Conservation (phyloP, 345 rosid genomes). For the Arabidopsis arenosa region DNA sequence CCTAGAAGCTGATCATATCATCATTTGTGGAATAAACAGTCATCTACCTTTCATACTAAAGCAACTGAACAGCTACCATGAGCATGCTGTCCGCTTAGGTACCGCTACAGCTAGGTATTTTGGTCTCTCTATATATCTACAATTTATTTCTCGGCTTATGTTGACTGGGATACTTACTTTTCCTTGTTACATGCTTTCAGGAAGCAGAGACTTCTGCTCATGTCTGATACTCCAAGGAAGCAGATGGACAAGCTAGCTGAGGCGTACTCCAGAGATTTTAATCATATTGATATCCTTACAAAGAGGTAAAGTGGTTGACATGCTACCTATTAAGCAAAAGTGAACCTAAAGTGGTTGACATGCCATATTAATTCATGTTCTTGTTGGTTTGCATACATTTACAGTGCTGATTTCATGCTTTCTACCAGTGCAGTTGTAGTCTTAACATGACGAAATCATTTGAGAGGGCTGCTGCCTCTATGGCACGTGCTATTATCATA, state of each 20-base stretch:
- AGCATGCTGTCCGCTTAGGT: constrained; percentile 88
- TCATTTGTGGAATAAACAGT: constrained; percentile 87
- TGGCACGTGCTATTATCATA: constrained; percentile 89
- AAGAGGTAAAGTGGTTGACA: constrained; percentile 63
- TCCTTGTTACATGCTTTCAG: constrained; percentile 49
- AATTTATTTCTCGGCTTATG: constrained; percentile 15
- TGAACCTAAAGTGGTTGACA: constrained; percentile 6
- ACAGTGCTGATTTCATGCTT: constrained; percentile 36
- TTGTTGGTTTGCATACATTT: constrained; percentile 2
- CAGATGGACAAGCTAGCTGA: constrained; percentile 91
- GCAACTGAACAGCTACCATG: constrained; percentile 92
- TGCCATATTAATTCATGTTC: not conserved
- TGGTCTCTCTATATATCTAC: constrained; percentile 24
- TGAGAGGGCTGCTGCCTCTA: constrained; percentile 85
- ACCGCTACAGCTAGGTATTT: constrained; percentile 89
- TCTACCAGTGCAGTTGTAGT: constrained; percentile 78
- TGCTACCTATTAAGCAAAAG: not conserved
- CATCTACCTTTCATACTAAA: constrained; percentile 79
- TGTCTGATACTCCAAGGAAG: constrained; percentile 97
- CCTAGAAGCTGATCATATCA: constrained; percentile 86
- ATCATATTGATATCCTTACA: constrained; percentile 85
- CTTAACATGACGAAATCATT: constrained; percentile 89
- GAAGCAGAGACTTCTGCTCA: constrained; percentile 92
- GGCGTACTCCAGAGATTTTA: constrained; percentile 70
- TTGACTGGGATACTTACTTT: constrained; percentile 23